phyloP scores from a whole-genome alignment of 2,329 filamentous ascomycete genomes.

The Cladorrhinum sp. region DNA sequence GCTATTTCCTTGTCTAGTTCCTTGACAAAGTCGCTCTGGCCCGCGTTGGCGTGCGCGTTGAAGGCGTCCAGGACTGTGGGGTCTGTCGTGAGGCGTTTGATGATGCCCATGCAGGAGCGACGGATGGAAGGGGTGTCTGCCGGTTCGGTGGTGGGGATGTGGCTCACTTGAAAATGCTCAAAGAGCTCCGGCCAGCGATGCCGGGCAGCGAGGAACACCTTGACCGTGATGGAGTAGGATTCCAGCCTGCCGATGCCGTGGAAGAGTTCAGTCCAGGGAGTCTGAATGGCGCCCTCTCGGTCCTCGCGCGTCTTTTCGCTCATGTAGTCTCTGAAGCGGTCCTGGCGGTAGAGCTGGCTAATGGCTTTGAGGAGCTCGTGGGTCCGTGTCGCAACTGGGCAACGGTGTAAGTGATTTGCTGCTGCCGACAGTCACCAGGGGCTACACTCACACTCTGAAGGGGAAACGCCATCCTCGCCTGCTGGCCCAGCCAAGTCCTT shows the following conservation, averaged over 20 bases:
- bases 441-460: neutral
- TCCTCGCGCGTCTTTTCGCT: constrained; percentile 13
- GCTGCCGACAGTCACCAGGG: neutral
- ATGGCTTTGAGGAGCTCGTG: constrained; percentile 6
- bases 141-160: constrained; percentile 27
- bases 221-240: constrained; percentile 27
- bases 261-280: constrained; percentile 27
- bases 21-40: neutral
- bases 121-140: neutral
- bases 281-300: constrained; percentile 9
- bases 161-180: constrained; percentile 28
- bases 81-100: constrained; percentile 10
- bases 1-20: constrained; percentile 18
- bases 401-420: neutral
- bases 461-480: neutral
- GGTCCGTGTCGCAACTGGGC: neutral
- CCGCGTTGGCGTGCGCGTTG: neutral
- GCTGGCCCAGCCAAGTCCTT: neutral
- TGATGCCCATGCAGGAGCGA: constrained; percentile 15
- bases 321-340: constrained; percentile 7
- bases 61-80: neutral
- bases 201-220: constrained; percentile 22
- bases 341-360: neutral
- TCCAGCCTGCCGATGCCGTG: constrained; percentile 28
- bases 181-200: constrained; percentile 32